Conservation (phyloP, 208 protist genomes). For the Herpetomonas tarakana region DNA sequence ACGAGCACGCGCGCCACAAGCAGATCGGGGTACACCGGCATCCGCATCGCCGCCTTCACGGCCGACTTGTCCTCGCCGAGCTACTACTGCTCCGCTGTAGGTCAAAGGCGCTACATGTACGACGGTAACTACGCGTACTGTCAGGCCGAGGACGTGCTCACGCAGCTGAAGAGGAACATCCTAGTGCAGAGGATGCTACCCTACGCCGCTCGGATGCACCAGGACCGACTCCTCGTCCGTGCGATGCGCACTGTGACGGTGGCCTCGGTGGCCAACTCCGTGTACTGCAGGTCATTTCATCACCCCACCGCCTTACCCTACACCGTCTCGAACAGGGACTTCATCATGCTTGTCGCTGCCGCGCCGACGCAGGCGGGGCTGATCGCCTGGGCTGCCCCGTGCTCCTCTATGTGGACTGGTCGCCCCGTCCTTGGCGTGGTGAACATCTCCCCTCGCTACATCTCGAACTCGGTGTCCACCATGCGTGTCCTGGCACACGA, state of each 20-base stretch:
- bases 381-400: conserved; percentile 26
- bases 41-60: conserved; percentile 23
- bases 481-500: conserved; percentile 43
- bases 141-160: conserved; percentile 14
- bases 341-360: conserved; percentile 39
- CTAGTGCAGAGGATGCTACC: conserved; percentile 20
- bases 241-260: no score
- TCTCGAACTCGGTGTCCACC: not conserved
- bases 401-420: conserved; percentile 4
- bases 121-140: conserved; percentile 9
- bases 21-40: conserved; percentile 11
- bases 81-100: conserved; percentile 22
- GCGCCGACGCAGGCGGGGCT: not conserved
- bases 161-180: conserved; percentile 11
- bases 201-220: conserved; percentile 27
- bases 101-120: conserved; percentile 12
- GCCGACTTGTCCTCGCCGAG: conserved; percentile 14
- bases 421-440: conserved; percentile 22
- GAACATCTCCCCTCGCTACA: conserved; percentile 28
- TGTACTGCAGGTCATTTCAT: no score
- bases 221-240: conserved; percentile 23
- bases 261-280: not conserved
- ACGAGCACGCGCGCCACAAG: no score
- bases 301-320: no score
- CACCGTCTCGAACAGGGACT: conserved; percentile 19